Base-by-base conservation (phyloP, 495 filamentous ascomycete species). In the Haplographium delicatum region DNA sequence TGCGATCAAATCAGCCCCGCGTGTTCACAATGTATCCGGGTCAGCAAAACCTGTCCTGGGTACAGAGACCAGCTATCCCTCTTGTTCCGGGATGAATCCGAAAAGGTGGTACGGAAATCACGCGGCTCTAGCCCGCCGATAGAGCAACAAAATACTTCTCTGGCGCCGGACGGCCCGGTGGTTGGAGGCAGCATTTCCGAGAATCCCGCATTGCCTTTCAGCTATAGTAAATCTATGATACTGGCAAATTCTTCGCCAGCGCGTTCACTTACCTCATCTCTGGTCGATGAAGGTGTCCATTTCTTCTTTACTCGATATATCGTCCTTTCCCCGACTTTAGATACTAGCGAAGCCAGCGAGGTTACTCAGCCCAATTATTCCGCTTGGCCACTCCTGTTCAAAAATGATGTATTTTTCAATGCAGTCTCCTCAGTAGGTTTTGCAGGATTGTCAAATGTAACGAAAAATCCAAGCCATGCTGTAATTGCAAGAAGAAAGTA, bases 51-150 rank as follows among this genome's bases (percentile, higher is more conserved):
- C 56, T 89, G 84, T 60, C 78, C 82, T 40, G 84, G 84, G 15
- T 89, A 89, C 59, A 74, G 83, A 42, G 83, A 86, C 44, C 76
- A 83, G 51, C 64, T 85, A 28, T 76, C 81, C 30, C 68, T 88
- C 33, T 76, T 85, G 70, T 89, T 89, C 62, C 79, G 84, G 33
- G 80, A 88, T 58, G 82, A 89, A 62, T 87, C 79, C 61, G 74
- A 75, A 50, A 76, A 80, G 49, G 80, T 86, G 37, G 75, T 80
- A 47, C 71, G 73, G 45, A 89, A 84, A 64, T 81, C 78, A 19
- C 44, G 33, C 2, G 34, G 24, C n/a, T 23, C 47, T 23, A 40
- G 27, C 19, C 33, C 7, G n/a, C n/a, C n/a, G n/a, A n/a, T n/a
- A n/a, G n/a, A n/a, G n/a, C n/a, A n/a, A n/a, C n/a, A n/a, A n/a